Evolutionary conservation across 2,329 filamentous ascomycete genomes (phyloP).

Genomic region (Sporothrix protearum): DNA sequence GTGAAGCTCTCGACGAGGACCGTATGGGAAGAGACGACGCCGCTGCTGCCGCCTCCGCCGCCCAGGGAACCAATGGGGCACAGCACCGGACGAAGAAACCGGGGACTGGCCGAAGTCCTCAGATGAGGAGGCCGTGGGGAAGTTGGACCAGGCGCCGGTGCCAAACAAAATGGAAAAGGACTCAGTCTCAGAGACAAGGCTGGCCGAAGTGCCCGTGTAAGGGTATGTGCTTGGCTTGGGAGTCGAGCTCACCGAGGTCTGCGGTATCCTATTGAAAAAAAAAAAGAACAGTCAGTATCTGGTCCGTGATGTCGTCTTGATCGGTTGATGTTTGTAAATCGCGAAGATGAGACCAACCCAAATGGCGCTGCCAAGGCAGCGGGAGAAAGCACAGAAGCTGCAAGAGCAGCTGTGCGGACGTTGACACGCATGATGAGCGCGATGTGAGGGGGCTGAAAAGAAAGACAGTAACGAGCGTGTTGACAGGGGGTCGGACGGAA

Average conservation of each 20-base stretch:
- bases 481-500: neutral
- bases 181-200: no score
- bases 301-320: neutral
- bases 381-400: neutral
- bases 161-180: neutral
- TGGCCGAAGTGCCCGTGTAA: neutral
- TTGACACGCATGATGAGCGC: slow-evolving; percentile 2
- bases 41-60: neutral
- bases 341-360: neutral
- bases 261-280: no score
- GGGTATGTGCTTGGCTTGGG: neutral
- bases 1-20: slow-evolving; percentile 27
- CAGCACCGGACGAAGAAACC: neutral
- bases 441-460: neutral
- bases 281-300: neutral
- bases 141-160: slow-evolving; percentile 4
- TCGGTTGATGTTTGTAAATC: no score
- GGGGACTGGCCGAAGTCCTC: neutral
- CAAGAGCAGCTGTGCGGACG: neutral
- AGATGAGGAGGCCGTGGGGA: neutral
- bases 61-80: neutral
- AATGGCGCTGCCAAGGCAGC: neutral
- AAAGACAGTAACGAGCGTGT: neutral
- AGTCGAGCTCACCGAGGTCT: neutral
- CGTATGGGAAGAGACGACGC: slow-evolving; percentile 2